Conservation (phyloP, 1,284 basidiomycete genomes). For the Cutaneotrichosporon arboriforme region DNA sequence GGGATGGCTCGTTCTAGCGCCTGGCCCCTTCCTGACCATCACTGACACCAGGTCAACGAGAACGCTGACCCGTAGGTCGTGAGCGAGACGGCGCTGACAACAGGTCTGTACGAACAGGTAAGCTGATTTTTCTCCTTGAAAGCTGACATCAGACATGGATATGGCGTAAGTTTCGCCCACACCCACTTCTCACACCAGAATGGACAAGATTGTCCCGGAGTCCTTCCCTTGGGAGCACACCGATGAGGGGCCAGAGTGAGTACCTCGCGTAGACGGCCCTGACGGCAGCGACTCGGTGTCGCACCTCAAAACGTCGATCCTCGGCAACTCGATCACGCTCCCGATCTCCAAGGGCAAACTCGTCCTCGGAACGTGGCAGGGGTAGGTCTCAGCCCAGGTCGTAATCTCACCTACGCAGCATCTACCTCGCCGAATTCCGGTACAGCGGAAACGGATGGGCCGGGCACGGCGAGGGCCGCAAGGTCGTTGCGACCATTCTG, state of each 20-base stretch:
- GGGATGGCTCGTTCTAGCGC: background rate
- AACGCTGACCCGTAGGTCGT: conserved; percentile 41
- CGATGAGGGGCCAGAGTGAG: conserved; percentile 83
- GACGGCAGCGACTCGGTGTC: conserved; percentile 57
- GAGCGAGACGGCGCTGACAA: background rate
- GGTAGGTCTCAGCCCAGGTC: conserved; percentile 1
- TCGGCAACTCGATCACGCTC: conserved; percentile 74
- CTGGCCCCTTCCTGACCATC: background rate
- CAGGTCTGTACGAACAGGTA: conserved; percentile 7
- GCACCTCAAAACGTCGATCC: conserved; percentile 79
- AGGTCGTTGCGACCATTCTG: conserved; percentile 44
- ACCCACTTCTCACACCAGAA: conserved; percentile 15
- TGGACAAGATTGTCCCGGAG: conserved; percentile 85
- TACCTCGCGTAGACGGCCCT: conserved; percentile 9
- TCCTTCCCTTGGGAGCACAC: conserved; percentile 78
- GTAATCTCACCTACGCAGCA: conserved; percentile 9
- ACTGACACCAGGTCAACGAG: conserved; percentile 38
- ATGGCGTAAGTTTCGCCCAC: conserved; percentile 35
- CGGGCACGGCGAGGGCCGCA: conserved; percentile 35
- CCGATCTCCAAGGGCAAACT: conserved; percentile 77
- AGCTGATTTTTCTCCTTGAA: background rate
- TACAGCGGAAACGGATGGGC: conserved; percentile 42
- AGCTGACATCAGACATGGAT: conserved; percentile 48
- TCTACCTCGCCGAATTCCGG: conserved; percentile 40
- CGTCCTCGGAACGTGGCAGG: conserved; percentile 89